Evolutionary conservation across 352 stramenopile genomes (phyloP).

Genomic region (Globisporangium ultimum): DNA sequence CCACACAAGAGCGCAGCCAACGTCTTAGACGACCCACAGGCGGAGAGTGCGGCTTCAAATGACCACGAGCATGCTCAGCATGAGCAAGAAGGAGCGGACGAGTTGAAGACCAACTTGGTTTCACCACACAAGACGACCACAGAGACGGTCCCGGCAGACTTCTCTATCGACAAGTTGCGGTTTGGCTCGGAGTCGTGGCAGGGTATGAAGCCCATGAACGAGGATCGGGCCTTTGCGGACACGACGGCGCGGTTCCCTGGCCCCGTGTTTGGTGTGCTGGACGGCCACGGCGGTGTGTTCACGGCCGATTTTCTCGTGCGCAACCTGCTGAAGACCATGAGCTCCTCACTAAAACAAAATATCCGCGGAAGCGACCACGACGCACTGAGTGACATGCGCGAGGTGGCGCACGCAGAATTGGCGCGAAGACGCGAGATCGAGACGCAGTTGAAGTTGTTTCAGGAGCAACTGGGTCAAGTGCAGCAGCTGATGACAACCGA

Average conservation of each 20-base stretch:
- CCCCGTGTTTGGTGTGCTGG: slow-evolving; percentile 52
- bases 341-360: slow-evolving; percentile 22
- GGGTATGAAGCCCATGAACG: slow-evolving; percentile 50
- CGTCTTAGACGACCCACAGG: not conserved
- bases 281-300: slow-evolving; percentile 57
- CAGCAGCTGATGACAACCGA: slow-evolving; percentile 10
- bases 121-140: too few species aligned
- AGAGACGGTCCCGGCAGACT: not conserved
- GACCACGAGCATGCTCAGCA: not conserved
- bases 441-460: slow-evolving; percentile 24
- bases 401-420: slow-evolving; percentile 19
- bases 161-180: slow-evolving; percentile 28
- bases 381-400: slow-evolving; percentile 14
- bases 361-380: slow-evolving; percentile 22
- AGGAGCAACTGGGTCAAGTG: slow-evolving; percentile 29
- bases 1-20: not conserved
- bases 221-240: slow-evolving; percentile 43
- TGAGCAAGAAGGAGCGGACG: too few species aligned
- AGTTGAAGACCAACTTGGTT: too few species aligned
- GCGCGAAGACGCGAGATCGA: slow-evolving; percentile 26
- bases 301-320: slow-evolving; percentile 39
- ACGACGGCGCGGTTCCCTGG: slow-evolving; percentile 35
- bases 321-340: slow-evolving; percentile 39
- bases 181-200: slow-evolving; percentile 55
- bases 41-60: not conserved